Evolutionary conservation across 257 asterid genomes (phyloP), one percentile per base, ranked within the genome.

Genomic region (Ligustrum vulgare): DNA sequence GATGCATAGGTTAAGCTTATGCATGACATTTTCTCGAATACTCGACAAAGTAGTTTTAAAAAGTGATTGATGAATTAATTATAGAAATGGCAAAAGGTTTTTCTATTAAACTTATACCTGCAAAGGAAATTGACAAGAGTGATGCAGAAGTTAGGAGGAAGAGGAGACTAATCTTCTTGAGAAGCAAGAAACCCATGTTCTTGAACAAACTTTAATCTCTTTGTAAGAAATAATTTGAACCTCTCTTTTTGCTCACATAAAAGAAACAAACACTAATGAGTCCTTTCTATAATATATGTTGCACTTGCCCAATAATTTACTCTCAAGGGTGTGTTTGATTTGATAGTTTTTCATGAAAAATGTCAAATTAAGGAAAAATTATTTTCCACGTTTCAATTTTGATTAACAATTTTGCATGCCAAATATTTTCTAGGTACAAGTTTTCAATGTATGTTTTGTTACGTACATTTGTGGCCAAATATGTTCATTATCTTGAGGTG

Each of bases 71-170:
- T n/a, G n/a, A n/a, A n/a, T n/a, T n/a, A 11, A 2, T 12, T 12
- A 67, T 16, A 6, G 2, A 35, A 35, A 10, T 10, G 54, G 12
- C 11, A 18, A 54, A 54, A 6, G 11, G 25, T 8, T n/a, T 54
- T 6, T n/a, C 23, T 18, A 6, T 5, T 64, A 73, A 23, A 77
- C 37, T 6, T 64, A 28, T 28, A 91, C 96, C 97, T 86, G 95
- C 95, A 81, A 86, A 79, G 45, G 95, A 89, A 74, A 92, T 76
- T 10, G 93, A 79, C 28, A 89, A 25, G 78, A 90, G 67, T 54
- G 90, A 79, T 2, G 88, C 82, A 74, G 90, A 85, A 83, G 91
- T 36, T 83, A 93, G 78, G 82, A 93, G 90, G 78, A 87, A 85
- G 83, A 93, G 81, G 49, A 93, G 72, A 83, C 77, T 74, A 80